A percentile compares a stretch with the other conserved stretches of the same genome.
Conservation (phyloP, 169 alveolate genomes). For the Cryptosporidium canis region DNA sequence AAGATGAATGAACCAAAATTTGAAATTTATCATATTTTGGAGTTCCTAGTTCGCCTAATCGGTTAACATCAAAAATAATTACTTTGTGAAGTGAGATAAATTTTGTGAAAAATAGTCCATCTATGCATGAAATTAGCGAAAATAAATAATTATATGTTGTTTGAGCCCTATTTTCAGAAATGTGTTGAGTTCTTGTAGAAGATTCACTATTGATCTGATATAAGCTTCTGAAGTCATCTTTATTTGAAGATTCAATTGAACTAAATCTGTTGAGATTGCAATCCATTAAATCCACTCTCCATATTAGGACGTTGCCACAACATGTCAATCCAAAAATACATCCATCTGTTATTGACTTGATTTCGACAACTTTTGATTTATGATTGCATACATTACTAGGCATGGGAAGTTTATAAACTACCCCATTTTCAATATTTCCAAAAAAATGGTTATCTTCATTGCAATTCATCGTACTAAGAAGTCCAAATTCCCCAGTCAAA, state of each 20-base stretch:
- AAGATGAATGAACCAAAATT: slow-evolving; percentile 27
- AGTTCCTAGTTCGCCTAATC: slow-evolving; percentile 56
- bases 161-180: neutral
- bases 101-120: slow-evolving; percentile 36
- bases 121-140: slow-evolving; percentile 35
- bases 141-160: neutral
- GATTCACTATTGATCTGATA: neutral
- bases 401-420: slow-evolving; percentile 45
- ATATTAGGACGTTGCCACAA: slow-evolving; percentile 32
- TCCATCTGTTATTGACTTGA: slow-evolving; percentile 53
- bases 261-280: neutral
- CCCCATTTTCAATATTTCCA: slow-evolving; percentile 68
- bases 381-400: slow-evolving; percentile 3
- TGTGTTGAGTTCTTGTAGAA: neutral
- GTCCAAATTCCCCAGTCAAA: slow-evolving; percentile 69
- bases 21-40: slow-evolving; percentile 49
- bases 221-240: neutral
- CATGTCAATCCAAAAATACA: slow-evolving; percentile 66
- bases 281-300: slow-evolving; percentile 60
- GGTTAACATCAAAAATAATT: slow-evolving; percentile 43
- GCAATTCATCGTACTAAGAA: slow-evolving; percentile 24
- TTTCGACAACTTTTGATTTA: slow-evolving; percentile 6
- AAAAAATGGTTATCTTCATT: slow-evolving; percentile 52
- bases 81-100: slow-evolving; percentile 21
- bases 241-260: neutral